A percentile compares a stretch with the other conserved stretches of the same genome.
phyloP scores from a whole-genome alignment of 2,329 filamentous ascomycete species.

The Pseudocercospora musae region DNA sequence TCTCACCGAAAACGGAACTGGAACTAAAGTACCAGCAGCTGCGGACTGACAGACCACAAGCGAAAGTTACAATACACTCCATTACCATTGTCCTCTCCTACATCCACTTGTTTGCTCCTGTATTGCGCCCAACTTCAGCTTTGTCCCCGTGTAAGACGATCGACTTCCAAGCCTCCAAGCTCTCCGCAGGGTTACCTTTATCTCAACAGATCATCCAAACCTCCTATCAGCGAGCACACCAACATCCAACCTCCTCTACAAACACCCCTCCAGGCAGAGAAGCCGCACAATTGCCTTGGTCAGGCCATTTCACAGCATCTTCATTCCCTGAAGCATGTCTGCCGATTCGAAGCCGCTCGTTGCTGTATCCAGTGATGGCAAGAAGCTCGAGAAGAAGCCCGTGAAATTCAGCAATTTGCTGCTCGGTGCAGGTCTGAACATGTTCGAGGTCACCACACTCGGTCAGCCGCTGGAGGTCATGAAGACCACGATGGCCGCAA shows the following conservation, averaged over 20 bases:
- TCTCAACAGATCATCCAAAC: constrained; percentile 2
- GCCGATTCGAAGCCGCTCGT: constrained; percentile 32
- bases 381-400: constrained; percentile 90
- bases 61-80: background rate
- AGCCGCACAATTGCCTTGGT: constrained; percentile 93
- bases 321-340: constrained; percentile 48
- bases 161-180: constrained; percentile 1
- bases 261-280: constrained; percentile 60
- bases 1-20: background rate
- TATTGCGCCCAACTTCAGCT: background rate
- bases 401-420: constrained; percentile 99
- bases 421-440: constrained; percentile 86
- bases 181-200: background rate
- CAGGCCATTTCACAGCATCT: constrained; percentile 61
- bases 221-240: background rate
- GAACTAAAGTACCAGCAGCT: background rate
- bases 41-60: background rate
- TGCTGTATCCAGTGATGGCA: constrained; percentile 21
- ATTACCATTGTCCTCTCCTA: background rate
- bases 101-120: background rate
- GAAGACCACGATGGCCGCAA: constrained; percentile 99
- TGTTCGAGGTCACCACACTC: constrained; percentile 80
- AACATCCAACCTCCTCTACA: constrained; percentile 18
- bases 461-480: constrained; percentile 90
- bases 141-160: background rate